Base-by-base conservation (phyloP, 768 basidiomycete species). In the Gautieria morchelliformis region DNA sequence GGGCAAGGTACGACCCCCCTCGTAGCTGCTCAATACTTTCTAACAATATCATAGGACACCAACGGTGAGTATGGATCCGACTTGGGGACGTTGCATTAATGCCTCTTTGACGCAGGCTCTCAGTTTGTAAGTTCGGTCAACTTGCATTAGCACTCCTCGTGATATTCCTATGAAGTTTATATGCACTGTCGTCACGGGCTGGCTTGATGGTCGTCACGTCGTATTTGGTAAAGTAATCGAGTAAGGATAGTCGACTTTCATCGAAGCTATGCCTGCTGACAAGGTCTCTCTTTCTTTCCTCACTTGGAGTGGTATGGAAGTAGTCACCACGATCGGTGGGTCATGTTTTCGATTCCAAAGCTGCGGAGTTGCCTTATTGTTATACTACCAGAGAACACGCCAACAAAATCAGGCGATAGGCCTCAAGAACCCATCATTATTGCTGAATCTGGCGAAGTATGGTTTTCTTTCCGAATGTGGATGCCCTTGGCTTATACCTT, bases 141-240 rank as follows among this genome's bases (percentile, higher is more conserved):
- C 15, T 33, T 3, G 6, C 22, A 53, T 35, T 56, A 52, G 56
- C 33, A 57, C 17, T 5, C 2, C 39, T 50, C 61, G n/a, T 57
- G 20, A 51, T 41, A 27, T 19, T 37, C 22, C 62, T 19, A n/a
- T 66, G 47, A 70, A 95, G 91, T 97, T 97, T 74, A 95, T 97
- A 68, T 90, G 87, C 72, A 95, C 93, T 47, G 79, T 84, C 61
- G 70, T 81, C 58, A 97, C 93, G 32, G 76, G 78, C 68, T 95
- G 93, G 93, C 74, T 97, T 66, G 93, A 97, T 71, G 85, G 86
- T 63, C 85, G 84, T 70, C 93, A 95, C 64, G 92, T 96, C 66
- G 94, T 97, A 40, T 96, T 97, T 62, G 95, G 95, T 53, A 83
- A 83, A 63, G 89, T 97, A 52, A 59, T 96, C 35, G 91, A 96